Conservation (phyloP, 2,329 filamentous ascomycete genomes). For the Beauveria scarabaeidicola region DNA sequence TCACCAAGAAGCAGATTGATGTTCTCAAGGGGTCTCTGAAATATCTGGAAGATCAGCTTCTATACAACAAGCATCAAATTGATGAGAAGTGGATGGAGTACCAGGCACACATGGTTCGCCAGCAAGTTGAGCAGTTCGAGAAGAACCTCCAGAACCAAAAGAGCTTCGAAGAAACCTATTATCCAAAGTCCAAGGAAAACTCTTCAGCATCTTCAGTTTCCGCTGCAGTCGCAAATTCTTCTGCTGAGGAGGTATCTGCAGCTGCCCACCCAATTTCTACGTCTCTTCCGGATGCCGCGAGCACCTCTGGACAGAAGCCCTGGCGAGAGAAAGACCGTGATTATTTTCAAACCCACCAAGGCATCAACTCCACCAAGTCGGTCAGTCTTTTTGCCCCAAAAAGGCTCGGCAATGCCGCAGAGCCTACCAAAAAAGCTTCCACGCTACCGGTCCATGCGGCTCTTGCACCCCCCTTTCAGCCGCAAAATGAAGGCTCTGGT, state of each 20-base stretch:
- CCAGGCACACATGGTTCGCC: conserved; percentile 32
- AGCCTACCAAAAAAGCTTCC: conserved; percentile 25
- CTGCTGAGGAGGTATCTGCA: conserved; percentile 12
- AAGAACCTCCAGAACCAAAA: conserved; percentile 35
- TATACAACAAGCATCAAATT: conserved; percentile 55
- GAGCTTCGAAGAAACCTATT: conserved; percentile 35
- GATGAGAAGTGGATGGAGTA: conserved; percentile 44
- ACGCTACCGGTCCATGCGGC: conserved; percentile 38
- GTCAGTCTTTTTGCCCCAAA: conserved; percentile 15
- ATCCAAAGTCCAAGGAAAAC: conserved; percentile 26
- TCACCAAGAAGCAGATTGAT: conserved; percentile 50
- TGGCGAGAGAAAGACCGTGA: conserved; percentile 11
- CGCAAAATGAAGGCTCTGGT: conserved; percentile 15
- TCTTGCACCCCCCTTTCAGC: conserved; percentile 41
- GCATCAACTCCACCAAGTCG: conserved; percentile 23
- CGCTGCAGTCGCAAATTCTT: neutral
- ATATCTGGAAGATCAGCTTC: conserved; percentile 48
- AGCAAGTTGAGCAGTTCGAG: conserved; percentile 43
- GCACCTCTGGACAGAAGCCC: conserved; percentile 7
- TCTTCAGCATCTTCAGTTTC: conserved; percentile 14
- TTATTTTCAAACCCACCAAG: conserved; percentile 15
- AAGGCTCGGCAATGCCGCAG: conserved; percentile 17
- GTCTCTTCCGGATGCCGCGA: neutral
- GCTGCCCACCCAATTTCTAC: neutral
- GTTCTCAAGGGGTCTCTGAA: conserved; percentile 44